Evolutionary conservation across 371 early-diverging fungal genomes (phyloP), one percentile per base, ranked within the genome.

Genomic region (Neoconidiobolus thromboides): DNA sequence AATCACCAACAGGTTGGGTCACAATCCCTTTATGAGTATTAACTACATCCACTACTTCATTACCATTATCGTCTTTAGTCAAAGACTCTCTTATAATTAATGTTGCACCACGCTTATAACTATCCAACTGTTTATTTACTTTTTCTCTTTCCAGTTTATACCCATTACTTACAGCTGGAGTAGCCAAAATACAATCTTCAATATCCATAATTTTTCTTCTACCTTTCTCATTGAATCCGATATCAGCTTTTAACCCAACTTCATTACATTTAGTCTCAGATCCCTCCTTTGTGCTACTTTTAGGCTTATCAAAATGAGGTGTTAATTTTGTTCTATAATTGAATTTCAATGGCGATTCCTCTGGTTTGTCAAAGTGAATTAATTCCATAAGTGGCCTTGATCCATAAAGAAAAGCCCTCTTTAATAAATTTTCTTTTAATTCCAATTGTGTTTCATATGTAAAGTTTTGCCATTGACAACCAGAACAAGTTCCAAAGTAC

Each of bases 261-360:
- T 26, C 26, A 26, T 0, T 26, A 26, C 26, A 26, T 26, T 26
- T 26, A 26, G 26, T 26, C 26, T 26, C 26, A 26, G 26, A 26
- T 26, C 26, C 26, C 26, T 26, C 26, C 26, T 26, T 26, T 26
- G 26, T 26, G 26, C 26, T 26, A 26, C 26, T 26, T 26, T 26
- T 63, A 41, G 54, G 61, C 2, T 60, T 66, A 44, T 77, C 74
- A 64, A 76, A 77, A 60, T 83, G 83, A 46, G 81, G 81, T 0
- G 81, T 77, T 43, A 83, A 68, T 66, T 83, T 83, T 12, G 76
- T 81, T 50, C 83, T 72, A 61, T 78, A 79, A 1, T 73, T 71
- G 46, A 71, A 71, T 39, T 69, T 65, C 48, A 71, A 48, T 3
- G 83, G 80, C 1, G 78, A 76, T 51, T 66, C 43, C 6, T 43